Base-by-base conservation (phyloP, 2,329 filamentous ascomycete genomes). In the Aschersonia sp. region DNA sequence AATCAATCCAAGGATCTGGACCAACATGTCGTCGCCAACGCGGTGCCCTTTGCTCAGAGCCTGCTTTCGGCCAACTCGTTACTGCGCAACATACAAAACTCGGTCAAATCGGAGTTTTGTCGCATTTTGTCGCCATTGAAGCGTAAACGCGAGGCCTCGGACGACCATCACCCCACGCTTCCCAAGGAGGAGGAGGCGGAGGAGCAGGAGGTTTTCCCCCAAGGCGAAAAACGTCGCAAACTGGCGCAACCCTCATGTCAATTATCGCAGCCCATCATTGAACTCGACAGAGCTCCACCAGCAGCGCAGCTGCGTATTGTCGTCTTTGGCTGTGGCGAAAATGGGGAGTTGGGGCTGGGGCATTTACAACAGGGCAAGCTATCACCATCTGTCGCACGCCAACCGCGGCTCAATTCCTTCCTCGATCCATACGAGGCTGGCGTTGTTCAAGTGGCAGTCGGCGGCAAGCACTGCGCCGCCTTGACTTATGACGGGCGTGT, bases 381-480 rank as follows among this genome's bases (percentile, higher is more conserved):
- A 33, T 43, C 12, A 30, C 50, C 50, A 33, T 10, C 39, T 9
- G 46, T 42, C 11, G 50, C 42, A 40, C 29, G 41, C 40, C 44
- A 14, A 29, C 53, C 51, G 12, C 49, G 49, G 2, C 14, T 79
- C 47, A 83, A 85, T 56, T 65, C 71, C 30, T 62, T 71, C 33
- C 68, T 85, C 42, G 65, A 67, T 42, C 65, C 71, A 2, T 65
- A 72, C 47, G 66, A 64, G 22, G 67, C 48, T 2, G 43, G 50
- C 2, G 71, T 82, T n/a, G 78, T 83, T 5, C 72, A 78, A 55
- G 59, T 83, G 46, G 75, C 77, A 46, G 69, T 74, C 40, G 79
- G 79, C 42, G 78, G 77, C 47, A 82, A 81, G 76, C 80, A 83
- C 60, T 73, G 69, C 46, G 65, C 76, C 47, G 79, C 76, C 4